These are phyloP conservation scores for Coemansia sp. DNA, from an alignment of 192 early-diverging fungal species.

Conservation along the genomic window DNA sequence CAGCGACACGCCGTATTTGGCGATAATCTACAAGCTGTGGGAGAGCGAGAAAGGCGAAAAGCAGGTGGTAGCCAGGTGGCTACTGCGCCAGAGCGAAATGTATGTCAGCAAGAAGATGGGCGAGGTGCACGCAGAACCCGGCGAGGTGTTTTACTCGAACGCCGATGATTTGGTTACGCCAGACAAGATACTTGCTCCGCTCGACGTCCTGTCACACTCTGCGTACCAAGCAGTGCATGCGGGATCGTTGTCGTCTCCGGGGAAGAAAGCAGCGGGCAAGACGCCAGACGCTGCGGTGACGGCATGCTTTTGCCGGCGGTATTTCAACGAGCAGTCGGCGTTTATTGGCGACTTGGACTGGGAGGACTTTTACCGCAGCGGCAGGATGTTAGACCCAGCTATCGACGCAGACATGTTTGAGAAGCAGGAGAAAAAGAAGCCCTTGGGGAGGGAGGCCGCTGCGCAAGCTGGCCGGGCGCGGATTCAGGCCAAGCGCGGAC, in stretches of 20 bases:
- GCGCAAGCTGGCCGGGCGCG: slow-evolving; percentile 15
- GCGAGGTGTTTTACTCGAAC: slow-evolving; percentile 51
- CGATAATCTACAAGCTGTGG: slow-evolving; percentile 56
- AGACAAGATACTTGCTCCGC: slow-evolving; percentile 32
- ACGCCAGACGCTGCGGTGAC: background rate
- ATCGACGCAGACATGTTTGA: slow-evolving; percentile 28
- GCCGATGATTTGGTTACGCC: slow-evolving; percentile 46
- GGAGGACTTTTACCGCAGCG: slow-evolving; percentile 27
- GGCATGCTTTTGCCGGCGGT: slow-evolving; percentile 31
- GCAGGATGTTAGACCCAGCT: slow-evolving; percentile 12
- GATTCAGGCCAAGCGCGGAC: slow-evolving; percentile 11
- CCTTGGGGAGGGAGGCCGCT: slow-evolving; percentile 14
- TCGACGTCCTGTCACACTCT: slow-evolving; percentile 26
- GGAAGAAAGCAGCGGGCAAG: background rate
- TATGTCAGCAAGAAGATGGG: slow-evolving; percentile 9
- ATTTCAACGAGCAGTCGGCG: slow-evolving; percentile 45
- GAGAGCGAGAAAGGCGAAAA: slow-evolving; percentile 55
- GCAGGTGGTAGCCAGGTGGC: slow-evolving; percentile 56
- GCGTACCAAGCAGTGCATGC: background rate
- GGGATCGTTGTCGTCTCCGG: background rate
- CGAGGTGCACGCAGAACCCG: slow-evolving; percentile 12
- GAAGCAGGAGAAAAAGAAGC: slow-evolving; percentile 14
- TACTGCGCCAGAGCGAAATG: slow-evolving; percentile 49
- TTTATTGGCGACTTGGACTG: slow-evolving; percentile 45
- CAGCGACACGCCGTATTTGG: slow-evolving; percentile 48